Conservation (phyloP, 768 basidiomycete species). For the Cubamyces sp. region DNA sequence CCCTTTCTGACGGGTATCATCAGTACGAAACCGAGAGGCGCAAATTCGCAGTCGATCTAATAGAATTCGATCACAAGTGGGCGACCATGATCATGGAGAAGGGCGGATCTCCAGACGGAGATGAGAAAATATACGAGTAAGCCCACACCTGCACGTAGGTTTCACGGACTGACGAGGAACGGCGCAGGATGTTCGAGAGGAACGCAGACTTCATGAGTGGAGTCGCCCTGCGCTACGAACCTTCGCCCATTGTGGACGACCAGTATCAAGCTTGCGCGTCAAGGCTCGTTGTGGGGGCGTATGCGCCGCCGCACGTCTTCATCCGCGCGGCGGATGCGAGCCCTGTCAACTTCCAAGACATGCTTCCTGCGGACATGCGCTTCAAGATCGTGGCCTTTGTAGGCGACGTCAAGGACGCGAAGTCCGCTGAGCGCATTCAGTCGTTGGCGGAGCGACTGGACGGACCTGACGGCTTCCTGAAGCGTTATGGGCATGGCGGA, state of each 20-base stretch:
- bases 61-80: conserved; percentile 59
- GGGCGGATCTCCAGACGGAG: not conserved
- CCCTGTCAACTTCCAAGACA: conserved; percentile 53
- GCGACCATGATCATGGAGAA: conserved; percentile 1
- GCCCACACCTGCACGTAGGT: not conserved
- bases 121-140: not conserved
- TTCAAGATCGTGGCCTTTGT: conserved; percentile 55
- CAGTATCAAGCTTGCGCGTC: conserved; percentile 41
- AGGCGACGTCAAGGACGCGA: conserved; percentile 39
- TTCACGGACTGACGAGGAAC: not conserved
- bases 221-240: conserved; percentile 50
- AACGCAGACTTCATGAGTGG: conserved; percentile 51
- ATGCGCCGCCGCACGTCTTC: conserved; percentile 50
- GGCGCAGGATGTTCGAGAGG: conserved; percentile 44
- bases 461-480: conserved; percentile 24
- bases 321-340: conserved; percentile 50
- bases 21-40: conserved; percentile 70
- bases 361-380: conserved; percentile 49
- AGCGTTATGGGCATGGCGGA: conserved; percentile 28
- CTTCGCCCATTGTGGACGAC: conserved; percentile 43
- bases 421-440: conserved; percentile 23
- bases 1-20: not conserved
- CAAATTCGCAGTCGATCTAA: conserved; percentile 72
- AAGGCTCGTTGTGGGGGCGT: conserved; percentile 50
- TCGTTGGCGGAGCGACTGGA: conserved; percentile 24